Base-by-base conservation (phyloP, 495 filamentous ascomycete genomes). In the Symbiotaphrina buchneri region DNA sequence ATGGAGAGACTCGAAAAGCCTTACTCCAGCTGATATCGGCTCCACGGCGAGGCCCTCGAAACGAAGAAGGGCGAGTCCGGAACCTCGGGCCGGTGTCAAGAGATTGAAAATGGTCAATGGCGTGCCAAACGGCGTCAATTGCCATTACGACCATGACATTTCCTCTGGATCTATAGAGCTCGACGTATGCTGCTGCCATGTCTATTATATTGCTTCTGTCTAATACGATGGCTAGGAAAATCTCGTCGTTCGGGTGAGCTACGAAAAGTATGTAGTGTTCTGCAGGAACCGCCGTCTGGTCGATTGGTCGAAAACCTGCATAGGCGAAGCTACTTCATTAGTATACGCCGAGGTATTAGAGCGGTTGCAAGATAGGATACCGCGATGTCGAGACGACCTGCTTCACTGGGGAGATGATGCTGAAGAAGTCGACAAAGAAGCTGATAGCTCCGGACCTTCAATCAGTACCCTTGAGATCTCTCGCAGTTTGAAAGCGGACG, bases 241-340 rank as follows among this genome's bases (percentile, higher is more conserved):
- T 31, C 49, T 80, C 31, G 63, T 79, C 14, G 54, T 95, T 27
- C 70, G 77, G 18, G 58, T 94, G 16, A 92, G 93, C 47, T 74
- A 81, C 44, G 74, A 79, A 21, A 93, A 84, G 44, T 72, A 80
- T 27, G 59, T 68, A 3, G 77, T 95, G 10, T 60, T 75, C 11
- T 61, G 90, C 33, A 79, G 87, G 32, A 93, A 74, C 39, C 59
- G 65, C 30, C 69, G 69, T 15, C 71, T 97, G 19, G 65, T 74
- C 23, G 53, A 59, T 3, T 52, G 70, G 15, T 72, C 60, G 2
- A 54, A 56, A 39, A 65, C 59, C 39, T 63, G 53, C 41, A 59
- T 67, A 37, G 72, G 71, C 30, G 56, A 58, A 37, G 66, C 50
- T 0, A 83, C 84, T 0, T 62, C 68, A 3, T 59, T 71, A 28